These are phyloP conservation scores for Penicillium thymicola DNA, from an alignment of 2,329 filamentous ascomycete genomes.

Conservation along the genomic window DNA sequence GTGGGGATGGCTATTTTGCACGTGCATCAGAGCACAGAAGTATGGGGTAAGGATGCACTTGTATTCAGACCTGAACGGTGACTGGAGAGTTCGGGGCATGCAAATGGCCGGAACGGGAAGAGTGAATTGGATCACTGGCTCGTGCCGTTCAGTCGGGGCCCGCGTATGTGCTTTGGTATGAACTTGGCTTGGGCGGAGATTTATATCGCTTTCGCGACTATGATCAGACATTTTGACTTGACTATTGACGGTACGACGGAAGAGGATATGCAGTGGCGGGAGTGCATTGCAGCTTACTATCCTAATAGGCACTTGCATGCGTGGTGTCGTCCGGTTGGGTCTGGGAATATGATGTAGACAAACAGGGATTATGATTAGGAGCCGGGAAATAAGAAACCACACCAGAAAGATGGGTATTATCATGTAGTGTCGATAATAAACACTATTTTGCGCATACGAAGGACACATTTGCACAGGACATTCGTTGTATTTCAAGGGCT, in stretches of 20 bases:
- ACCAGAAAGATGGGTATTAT: too few species aligned
- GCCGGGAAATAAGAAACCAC: not conserved
- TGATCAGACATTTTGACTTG: not conserved
- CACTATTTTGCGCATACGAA: not conserved
- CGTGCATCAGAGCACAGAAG: not conserved
- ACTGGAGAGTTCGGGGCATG: not conserved
- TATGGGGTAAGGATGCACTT: not conserved
- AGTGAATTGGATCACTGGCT: constrained; percentile 1
- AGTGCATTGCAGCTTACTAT: not conserved
- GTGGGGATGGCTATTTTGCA: not conserved
- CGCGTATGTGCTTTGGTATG: constrained; percentile 4
- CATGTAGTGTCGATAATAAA: not conserved
- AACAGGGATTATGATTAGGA: not conserved
- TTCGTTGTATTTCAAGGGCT: too few species aligned
- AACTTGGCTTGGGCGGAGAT: constrained; percentile 1
- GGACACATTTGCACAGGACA: not conserved
- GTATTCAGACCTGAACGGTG: not conserved
- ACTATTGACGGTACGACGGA: not conserved
- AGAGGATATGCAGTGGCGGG: constrained; percentile 1
- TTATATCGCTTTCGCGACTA: not conserved
- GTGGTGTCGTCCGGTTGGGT: not conserved
- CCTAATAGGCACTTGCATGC: not conserved
- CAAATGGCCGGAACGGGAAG: not conserved
- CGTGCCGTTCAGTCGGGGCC: not conserved
- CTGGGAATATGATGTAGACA: not conserved